Evolutionary conservation across 108 stramenopile species (phyloP), one percentile per base, ranked within the genome.

Genomic region (Parmales sp.): DNA sequence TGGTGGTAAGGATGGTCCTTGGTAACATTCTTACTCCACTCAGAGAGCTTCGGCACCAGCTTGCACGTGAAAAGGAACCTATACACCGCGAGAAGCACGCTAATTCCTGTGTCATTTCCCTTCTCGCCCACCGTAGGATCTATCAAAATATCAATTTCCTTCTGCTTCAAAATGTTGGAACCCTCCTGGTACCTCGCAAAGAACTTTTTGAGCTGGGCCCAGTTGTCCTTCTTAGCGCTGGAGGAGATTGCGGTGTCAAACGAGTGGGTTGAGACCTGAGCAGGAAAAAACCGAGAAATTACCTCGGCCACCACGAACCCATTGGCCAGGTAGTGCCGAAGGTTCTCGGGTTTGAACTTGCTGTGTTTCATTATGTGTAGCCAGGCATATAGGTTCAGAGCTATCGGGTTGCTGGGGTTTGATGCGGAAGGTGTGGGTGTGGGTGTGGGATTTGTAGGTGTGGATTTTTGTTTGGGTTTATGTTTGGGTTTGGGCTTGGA

Each of bases 271-370:
- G n/a, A 19, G 7, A 60, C 36, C 3, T 28, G 28, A 16, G 54
- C 54, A 5, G 54, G 54, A 20, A 60, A 60, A 34, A 60, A 60
- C 29, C 26, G 13, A 2, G 8, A 13, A 28, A 60, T 18, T 7
- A 60, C 31, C 31, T 60, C 54, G 5, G 54, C 54, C n/a, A 60
- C 54, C 5, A 60, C 54, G 16, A 34, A 60, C 9, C 54, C 54
- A 29, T 60, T 60, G 18, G 54, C 54, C 5, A 60, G 20, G 28
- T 60, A 28, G 16, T 60, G 29, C 8, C 54, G 3, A 34, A 60
- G 29, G 31, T 34, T 60, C 16, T 60, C 54, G 28, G 54, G n/a
- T 34, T 34, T 20, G 20, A 60, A 60, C 4, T 34, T 28, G 1
- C 54, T 11, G 1, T 34, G 54, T 20, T 60, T 60, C 28, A 60